These are phyloP conservation scores for Phytopythium vexans DNA, from an alignment of 352 stramenopile genomes.

Conservation along the genomic window DNA sequence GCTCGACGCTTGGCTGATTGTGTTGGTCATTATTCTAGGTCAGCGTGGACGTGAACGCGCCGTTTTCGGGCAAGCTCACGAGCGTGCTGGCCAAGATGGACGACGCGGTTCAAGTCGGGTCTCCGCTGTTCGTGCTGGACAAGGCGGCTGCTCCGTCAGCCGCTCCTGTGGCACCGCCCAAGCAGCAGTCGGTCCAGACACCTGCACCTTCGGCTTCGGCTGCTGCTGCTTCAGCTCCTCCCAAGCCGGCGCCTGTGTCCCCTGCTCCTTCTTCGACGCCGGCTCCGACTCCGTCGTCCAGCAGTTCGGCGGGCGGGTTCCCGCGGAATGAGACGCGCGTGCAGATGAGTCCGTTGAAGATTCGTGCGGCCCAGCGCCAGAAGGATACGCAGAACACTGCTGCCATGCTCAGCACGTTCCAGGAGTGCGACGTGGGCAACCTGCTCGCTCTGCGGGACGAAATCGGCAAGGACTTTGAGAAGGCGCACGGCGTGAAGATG, in stretches of 20 bases:
- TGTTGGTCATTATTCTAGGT: slow-evolving; percentile 32
- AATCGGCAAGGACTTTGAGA: slow-evolving; percentile 93
- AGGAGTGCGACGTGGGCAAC: slow-evolving; percentile 97
- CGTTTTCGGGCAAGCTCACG: slow-evolving; percentile 88
- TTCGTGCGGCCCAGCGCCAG: slow-evolving; percentile 93
- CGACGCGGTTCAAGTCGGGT: slow-evolving; percentile 95
- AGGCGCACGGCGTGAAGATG: slow-evolving; percentile 97
- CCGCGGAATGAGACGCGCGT: slow-evolving; percentile 74
- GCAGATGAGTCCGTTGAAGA: slow-evolving; percentile 96
- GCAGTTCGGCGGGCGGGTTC: slow-evolving; percentile 24
- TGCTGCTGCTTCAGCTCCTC: slow-evolving; percentile 9
- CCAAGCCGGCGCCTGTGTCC: slow-evolving; percentile 15
- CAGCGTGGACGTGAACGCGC: slow-evolving; percentile 91
- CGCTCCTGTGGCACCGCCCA: not conserved
- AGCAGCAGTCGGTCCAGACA: not conserved
- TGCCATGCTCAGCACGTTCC: slow-evolving; percentile 99
- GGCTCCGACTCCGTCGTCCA: slow-evolving; percentile 18
- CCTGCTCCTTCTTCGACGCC: slow-evolving; percentile 24
- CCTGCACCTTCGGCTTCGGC: slow-evolving; percentile 4
- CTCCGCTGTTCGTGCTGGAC: slow-evolving; percentile 89
- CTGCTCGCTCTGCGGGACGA: slow-evolving; percentile 93
- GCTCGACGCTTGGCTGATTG: not conserved
- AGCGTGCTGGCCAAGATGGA: slow-evolving; percentile 94
- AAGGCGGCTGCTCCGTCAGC: slow-evolving; percentile 41
- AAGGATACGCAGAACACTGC: slow-evolving; percentile 98